Percentiles rank a stretch among this genome's conserved stretches.
Evolutionary conservation across 2,329 filamentous ascomycete genomes (phyloP).

Genomic region (Nothomitra cinnamomea): DNA sequence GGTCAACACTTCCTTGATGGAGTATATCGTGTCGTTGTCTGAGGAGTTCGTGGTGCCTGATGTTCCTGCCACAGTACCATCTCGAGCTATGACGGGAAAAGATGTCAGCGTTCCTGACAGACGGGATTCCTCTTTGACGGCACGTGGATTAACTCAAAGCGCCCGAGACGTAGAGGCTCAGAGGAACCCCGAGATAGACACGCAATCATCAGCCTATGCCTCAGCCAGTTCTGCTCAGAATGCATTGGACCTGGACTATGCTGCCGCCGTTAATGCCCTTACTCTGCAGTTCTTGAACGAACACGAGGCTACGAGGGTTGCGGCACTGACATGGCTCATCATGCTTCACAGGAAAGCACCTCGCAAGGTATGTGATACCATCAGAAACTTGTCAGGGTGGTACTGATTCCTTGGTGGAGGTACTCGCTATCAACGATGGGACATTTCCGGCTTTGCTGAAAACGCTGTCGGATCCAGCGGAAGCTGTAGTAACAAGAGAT

Average conservation of each 20-base stretch:
- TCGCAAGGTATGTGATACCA: slow-evolving; percentile 45
- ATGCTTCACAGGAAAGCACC: slow-evolving; percentile 96
- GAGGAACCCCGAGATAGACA: slow-evolving; percentile 13
- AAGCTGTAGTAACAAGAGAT: slow-evolving; percentile 90
- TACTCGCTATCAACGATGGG: slow-evolving; percentile 84
- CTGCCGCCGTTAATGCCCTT: slow-evolving; percentile 80
- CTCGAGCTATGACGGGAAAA: neutral
- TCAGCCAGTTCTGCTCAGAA: neutral
- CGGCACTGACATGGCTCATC: slow-evolving; percentile 86
- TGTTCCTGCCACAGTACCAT: slow-evolving; percentile 11
- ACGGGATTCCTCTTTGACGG: slow-evolving; percentile 4
- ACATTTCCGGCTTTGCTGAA: slow-evolving; percentile 93
- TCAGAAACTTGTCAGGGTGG: slow-evolving; percentile 4
- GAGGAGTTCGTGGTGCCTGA: slow-evolving; percentile 34
- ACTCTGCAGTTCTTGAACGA: slow-evolving; percentile 92
- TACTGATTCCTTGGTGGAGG: slow-evolving; percentile 14
- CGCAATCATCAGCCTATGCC: slow-evolving; percentile 2
- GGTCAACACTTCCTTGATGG: slow-evolving; percentile 81
- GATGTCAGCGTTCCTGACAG: neutral
- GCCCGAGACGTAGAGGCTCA: slow-evolving; percentile 7
- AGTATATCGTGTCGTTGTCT: slow-evolving; percentile 82
- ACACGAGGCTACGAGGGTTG: slow-evolving; percentile 87
- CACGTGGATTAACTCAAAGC: neutral
- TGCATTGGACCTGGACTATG: slow-evolving; percentile 71
- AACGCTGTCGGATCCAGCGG: slow-evolving; percentile 85